Base-by-base conservation (phyloP, 2,329 filamentous ascomycete genomes). In the Bipolaris gigantea region DNA sequence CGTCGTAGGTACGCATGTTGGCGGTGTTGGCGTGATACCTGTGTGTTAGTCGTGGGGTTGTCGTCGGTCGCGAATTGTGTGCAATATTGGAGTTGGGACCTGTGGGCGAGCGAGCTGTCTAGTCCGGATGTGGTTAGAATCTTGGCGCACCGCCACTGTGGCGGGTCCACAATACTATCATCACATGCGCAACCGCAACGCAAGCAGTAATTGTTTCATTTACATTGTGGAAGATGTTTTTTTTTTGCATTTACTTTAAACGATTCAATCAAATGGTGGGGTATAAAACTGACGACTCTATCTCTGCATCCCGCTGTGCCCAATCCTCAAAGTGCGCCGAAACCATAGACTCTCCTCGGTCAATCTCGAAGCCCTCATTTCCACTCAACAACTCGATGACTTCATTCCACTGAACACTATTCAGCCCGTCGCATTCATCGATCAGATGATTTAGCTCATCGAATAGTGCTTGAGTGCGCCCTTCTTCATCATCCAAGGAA, bases 1-100 rank as follows among this genome's bases (percentile, higher is more conserved):
- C 87, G 81, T 89, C 87, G 86, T 89, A 89, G 79, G 85, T 87
- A 83, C 85, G 83, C 85, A 88, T 88, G 76, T 82, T 86, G 82
- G 78, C 78, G 78, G 77, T 75, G 73, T 63, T 75, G 69, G 63
- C 67, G 72, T 70, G 60, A 63, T 71, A 74, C 73, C 72, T 72
- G 67, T 62, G 65, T 64, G 70, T 73, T 71, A 72, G 70, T 72
- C 56, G 56, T 62, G 67, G 59, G 61, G 65, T 72, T 68, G 66
- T 73, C 67, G 68, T 70, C 62, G 59, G 55, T 62, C 56, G 57
- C 53, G 53, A 55, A 52, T 47, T 55, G 27, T 23, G 41, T 56
- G 60, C 61, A 63, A 67, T 66, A 68, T 68, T 66, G 69, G 60
- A 50, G 57, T 62, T 63, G 61, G 53, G 27, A 56, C 53, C 52